phyloP scores from a whole-genome alignment of 495 filamentous ascomycete genomes.

The Hypoxylon trugodes region DNA sequence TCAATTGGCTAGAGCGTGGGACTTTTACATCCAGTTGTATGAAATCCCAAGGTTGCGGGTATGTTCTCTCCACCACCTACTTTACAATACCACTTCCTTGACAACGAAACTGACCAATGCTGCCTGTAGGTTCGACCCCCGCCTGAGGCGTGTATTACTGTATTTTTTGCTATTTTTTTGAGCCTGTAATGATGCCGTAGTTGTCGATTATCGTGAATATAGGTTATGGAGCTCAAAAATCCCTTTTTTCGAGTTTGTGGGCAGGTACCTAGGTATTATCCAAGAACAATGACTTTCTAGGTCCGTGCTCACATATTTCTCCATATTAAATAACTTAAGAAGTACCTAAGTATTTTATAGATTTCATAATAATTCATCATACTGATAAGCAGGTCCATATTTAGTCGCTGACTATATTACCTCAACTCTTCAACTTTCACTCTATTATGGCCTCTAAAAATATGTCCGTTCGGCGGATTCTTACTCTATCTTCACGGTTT shows the following conservation, averaged over 20 bases:
- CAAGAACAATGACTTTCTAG: too few species aligned
- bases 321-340: not conserved
- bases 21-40: constrained; percentile 37
- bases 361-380: not conserved
- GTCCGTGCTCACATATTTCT: too few species aligned
- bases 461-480: constrained; percentile 5
- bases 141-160: constrained; percentile 39
- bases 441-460: not conserved
- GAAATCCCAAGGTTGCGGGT: constrained; percentile 46
- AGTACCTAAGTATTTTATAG: not conserved
- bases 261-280: too few species aligned
- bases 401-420: not conserved
- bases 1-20: constrained; percentile 51
- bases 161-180: constrained; percentile 1
- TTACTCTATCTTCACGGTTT: not conserved
- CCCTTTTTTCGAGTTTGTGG: too few species aligned
- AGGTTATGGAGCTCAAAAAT: too few species aligned
- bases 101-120: not conserved
- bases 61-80: not conserved
- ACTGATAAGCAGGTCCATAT: not conserved
- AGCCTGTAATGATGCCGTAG: not conserved
- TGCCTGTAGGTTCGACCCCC: constrained; percentile 42
- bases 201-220: too few species aligned
- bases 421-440: not conserved
- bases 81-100: too few species aligned